Conservation (phyloP, 2,329 filamentous ascomycete species). For the Colletotrichum sp. region DNA sequence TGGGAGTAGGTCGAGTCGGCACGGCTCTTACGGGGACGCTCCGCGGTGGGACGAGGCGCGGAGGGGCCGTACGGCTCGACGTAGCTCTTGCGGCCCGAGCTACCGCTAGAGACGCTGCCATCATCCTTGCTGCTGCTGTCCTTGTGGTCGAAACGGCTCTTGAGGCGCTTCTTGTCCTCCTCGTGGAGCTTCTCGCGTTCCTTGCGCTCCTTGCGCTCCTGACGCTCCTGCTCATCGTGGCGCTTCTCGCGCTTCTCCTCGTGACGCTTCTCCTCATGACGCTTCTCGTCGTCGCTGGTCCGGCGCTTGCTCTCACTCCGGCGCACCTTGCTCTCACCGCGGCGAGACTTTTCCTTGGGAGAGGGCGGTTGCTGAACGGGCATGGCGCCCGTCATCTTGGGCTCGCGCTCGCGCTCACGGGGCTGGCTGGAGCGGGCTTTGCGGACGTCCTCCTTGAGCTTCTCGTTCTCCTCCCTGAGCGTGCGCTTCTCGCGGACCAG, state of each 20-base stretch:
- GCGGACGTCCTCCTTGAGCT: conserved; percentile 9
- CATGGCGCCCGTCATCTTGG: conserved; percentile 29
- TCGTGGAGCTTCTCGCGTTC: conserved; percentile 26
- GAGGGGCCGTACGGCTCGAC: conserved; percentile 17
- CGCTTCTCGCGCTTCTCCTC: conserved; percentile 41
- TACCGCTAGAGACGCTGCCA: conserved; percentile 25
- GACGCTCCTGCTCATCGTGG: conserved; percentile 31
- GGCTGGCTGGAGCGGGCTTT: conserved; percentile 8
- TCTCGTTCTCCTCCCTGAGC: conserved; percentile 31
- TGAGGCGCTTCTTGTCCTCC: conserved; percentile 40
- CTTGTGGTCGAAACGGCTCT: conserved; percentile 38
- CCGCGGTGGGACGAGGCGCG: neutral
- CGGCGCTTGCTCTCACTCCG: conserved; percentile 28
- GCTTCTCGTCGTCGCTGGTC: conserved; percentile 21
- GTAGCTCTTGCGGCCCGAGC: conserved; percentile 30
- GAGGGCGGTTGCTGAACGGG: conserved; percentile 26
- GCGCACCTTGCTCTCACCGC: conserved; percentile 30
- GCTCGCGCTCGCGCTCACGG: conserved; percentile 10
- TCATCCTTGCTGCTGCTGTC: conserved; percentile 26
- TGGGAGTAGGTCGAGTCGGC: conserved; percentile 6
- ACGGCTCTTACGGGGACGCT: neutral
- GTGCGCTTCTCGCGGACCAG: conserved; percentile 27
- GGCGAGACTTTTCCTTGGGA: conserved; percentile 29
- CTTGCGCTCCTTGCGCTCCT: conserved; percentile 23
- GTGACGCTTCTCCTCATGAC: conserved; percentile 29